These are phyloP conservation scores for Tuber brumale DNA, from an alignment of 495 filamentous ascomycete species.

Conservation along the genomic window DNA sequence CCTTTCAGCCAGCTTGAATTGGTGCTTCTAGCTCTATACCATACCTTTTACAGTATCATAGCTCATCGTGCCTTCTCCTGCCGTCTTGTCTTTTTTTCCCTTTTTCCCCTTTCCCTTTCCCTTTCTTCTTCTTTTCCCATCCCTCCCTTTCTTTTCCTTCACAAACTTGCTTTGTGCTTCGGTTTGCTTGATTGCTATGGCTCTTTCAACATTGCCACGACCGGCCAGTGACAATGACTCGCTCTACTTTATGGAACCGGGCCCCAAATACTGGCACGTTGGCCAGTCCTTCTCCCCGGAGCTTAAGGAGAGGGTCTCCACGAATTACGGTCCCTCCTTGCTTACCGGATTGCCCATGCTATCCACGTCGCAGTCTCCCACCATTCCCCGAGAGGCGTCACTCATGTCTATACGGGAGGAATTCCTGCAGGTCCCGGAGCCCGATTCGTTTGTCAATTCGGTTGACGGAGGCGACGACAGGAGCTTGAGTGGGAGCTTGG, in stretches of 20 bases:
- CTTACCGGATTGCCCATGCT: conserved; percentile 1
- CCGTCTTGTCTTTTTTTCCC: conserved; percentile 5
- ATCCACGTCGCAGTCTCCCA: background rate
- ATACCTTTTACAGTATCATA: conserved; percentile 4
- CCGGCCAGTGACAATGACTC: conserved; percentile 19
- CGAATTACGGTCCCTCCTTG: background rate
- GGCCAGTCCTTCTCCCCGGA: background rate
- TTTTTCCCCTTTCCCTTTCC: conserved; percentile 4
- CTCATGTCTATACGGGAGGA: conserved; percentile 1
- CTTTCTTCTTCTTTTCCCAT: conserved; percentile 5
- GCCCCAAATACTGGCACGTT: background rate
- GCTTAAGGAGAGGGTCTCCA: background rate
- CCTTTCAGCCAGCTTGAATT: conserved; percentile 3
- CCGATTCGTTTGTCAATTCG: conserved; percentile 1
- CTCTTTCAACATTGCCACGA: conserved; percentile 6
- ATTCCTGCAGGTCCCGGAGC: background rate
- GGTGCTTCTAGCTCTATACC: background rate
- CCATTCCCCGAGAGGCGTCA: background rate
- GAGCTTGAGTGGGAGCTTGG: background rate
- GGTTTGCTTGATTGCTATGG: conserved; percentile 24
- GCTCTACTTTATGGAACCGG: conserved; percentile 16
- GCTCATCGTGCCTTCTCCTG: background rate
- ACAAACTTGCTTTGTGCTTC: conserved; percentile 8
- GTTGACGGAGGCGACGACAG: background rate
- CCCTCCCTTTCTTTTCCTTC: background rate